A percentile compares a stretch with the other conserved stretches of the same genome.
phyloP scores from a whole-genome alignment of 306 rosid species.

The Rosa rugosa region DNA sequence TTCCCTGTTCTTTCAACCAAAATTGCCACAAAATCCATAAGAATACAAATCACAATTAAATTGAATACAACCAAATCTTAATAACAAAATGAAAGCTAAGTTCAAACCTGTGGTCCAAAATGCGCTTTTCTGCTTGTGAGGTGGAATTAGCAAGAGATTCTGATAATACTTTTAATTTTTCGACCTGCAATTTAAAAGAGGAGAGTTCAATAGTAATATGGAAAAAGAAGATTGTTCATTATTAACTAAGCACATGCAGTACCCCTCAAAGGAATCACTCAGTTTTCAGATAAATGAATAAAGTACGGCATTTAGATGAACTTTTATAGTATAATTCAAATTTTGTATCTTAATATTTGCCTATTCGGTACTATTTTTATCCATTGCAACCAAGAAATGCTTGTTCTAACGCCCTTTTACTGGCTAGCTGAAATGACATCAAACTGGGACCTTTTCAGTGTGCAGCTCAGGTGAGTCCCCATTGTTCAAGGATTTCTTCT shows the following conservation, averaged over 20 bases:
- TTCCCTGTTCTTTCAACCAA: too few species aligned
- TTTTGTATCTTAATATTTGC: not conserved
- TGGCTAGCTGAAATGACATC: constrained; percentile 18
- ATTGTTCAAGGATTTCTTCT: constrained; percentile 57
- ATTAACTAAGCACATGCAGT: not conserved
- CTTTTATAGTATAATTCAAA: not conserved
- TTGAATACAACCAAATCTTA: too few species aligned
- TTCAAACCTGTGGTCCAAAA: constrained; percentile 75
- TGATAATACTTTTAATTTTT: constrained; percentile 72
- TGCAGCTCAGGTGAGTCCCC: constrained; percentile 67
- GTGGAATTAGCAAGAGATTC: constrained; percentile 90
- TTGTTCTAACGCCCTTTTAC: not conserved
- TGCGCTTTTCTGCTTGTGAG: constrained; percentile 74
- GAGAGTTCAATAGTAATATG: constrained; percentile 16
- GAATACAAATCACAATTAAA: too few species aligned
- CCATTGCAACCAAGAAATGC: not conserved
- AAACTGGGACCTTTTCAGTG: constrained; percentile 67
- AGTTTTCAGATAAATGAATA: not conserved
- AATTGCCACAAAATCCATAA: too few species aligned
- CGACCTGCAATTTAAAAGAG: constrained; percentile 53
- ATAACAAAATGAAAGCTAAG: too few species aligned
- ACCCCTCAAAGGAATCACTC: not conserved
- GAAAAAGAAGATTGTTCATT: not conserved
- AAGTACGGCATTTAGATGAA: not conserved
- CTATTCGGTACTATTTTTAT: not conserved